phyloP scores from a whole-genome alignment of 129 eudicot species.

The Chrysanthemum lavandulifolium region DNA sequence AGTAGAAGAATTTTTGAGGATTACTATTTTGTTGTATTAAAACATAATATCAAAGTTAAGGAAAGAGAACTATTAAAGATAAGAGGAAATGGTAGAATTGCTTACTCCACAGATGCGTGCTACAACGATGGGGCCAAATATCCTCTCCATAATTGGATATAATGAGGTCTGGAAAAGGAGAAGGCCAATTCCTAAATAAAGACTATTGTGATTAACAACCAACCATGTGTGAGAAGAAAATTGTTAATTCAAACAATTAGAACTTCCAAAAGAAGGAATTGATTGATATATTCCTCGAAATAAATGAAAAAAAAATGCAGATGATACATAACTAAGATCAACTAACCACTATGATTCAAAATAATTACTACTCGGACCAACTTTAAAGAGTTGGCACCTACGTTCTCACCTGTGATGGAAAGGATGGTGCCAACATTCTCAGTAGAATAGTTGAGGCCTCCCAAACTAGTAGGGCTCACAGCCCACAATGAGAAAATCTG shows the following conservation, averaged over 20 bases:
- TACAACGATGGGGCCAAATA: slow-evolving; percentile 51
- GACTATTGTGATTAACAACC: not conserved
- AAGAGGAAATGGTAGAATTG: slow-evolving; percentile 13
- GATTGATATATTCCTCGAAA: not conserved
- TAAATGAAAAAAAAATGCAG: not conserved
- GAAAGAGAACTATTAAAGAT: not conserved
- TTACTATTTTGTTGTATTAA: not conserved
- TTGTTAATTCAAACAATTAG: not conserved
- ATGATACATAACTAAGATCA: not conserved
- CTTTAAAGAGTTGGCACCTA: not conserved
- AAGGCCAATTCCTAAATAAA: slow-evolving; percentile 66
- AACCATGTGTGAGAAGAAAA: not conserved
- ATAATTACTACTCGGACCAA: not conserved
- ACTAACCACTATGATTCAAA: too few relatives aligned
- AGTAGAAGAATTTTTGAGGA: not conserved
- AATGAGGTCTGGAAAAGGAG: slow-evolving; percentile 59
- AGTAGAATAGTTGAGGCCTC: slow-evolving; percentile 73
- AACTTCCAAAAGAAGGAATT: not conserved
- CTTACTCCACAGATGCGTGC: slow-evolving; percentile 79
- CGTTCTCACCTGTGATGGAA: slow-evolving; percentile 57
- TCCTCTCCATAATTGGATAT: slow-evolving; percentile 59
- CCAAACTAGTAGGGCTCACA: slow-evolving; percentile 71
- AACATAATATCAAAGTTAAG: slow-evolving; percentile 14
- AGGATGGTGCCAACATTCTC: slow-evolving; percentile 72
- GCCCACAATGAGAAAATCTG: slow-evolving; percentile 98